phyloP scores from a whole-genome alignment of 768 basidiomycete species.

The Podaxis sp. region DNA sequence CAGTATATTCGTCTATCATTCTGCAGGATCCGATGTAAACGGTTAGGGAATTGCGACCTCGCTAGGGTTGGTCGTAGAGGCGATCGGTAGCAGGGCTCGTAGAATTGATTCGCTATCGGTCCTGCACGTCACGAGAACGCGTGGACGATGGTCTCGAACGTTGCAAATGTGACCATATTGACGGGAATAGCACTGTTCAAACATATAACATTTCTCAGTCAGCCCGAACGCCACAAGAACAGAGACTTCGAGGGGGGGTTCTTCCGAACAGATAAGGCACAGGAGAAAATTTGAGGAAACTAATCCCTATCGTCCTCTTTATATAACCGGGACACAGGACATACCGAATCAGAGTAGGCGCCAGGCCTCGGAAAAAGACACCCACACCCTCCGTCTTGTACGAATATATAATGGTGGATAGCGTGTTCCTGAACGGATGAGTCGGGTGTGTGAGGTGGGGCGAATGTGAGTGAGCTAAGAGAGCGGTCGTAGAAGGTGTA shows the following conservation, averaged over 20 bases:
- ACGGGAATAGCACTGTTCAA: slow-evolving; percentile 69
- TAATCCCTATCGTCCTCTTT: background rate
- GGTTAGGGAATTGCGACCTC: background rate
- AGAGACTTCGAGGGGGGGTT: background rate
- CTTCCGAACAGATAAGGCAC: background rate
- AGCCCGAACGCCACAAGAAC: background rate
- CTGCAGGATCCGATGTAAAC: background rate
- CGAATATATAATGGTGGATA: slow-evolving; percentile 56
- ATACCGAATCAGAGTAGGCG: slow-evolving; percentile 79
- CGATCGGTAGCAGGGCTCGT: background rate
- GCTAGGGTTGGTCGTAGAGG: slow-evolving; percentile 16
- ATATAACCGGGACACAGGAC: slow-evolving; percentile 19
- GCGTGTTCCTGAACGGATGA: slow-evolving; percentile 59
- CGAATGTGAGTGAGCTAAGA: slow-evolving; percentile 13
- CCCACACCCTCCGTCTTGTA: slow-evolving; percentile 61
- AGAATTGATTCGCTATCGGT: background rate
- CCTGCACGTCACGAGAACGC: slow-evolving; percentile 22
- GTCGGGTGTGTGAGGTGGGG: background rate
- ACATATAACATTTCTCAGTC: background rate
- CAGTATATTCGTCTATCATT: background rate
- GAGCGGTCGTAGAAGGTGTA: slow-evolving; percentile 9
- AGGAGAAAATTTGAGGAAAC: background rate
- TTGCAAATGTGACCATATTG: slow-evolving; percentile 81
- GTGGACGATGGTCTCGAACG: slow-evolving; percentile 62
- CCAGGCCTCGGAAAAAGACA: slow-evolving; percentile 76